These are phyloP conservation scores for Knoxdaviesia capensis DNA, from an alignment of 2,329 filamentous ascomycete species.

Conservation along the genomic window DNA sequence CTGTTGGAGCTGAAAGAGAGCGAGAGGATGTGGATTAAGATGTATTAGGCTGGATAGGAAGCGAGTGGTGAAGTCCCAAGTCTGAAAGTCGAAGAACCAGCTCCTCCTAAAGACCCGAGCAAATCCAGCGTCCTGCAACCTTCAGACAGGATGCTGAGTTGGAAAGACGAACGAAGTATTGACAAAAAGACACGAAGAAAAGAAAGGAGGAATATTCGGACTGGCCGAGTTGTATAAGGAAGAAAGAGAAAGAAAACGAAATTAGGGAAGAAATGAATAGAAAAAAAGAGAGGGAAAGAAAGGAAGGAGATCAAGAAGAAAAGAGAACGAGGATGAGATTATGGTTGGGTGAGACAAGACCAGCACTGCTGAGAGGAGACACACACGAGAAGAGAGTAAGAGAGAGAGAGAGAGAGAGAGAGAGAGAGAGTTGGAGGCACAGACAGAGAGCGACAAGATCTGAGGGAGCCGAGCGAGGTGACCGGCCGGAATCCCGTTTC, in stretches of 20 bases:
- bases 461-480: too few species aligned
- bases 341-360: too few species aligned
- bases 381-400: too few species aligned
- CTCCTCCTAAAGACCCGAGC: neutral
- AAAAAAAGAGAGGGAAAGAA: slow-evolving; percentile 1
- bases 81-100: neutral
- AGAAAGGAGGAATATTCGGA: neutral
- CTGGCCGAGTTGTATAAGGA: neutral
- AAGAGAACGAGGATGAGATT: slow-evolving; percentile 1
- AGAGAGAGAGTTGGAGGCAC: too few species aligned
- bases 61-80: neutral
- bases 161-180: neutral
- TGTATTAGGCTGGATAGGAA: neutral
- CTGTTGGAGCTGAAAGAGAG: too few species aligned
- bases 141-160: neutral
- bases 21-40: too few species aligned
- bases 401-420: too few species aligned
- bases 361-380: too few species aligned
- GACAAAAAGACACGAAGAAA: neutral
- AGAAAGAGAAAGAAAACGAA: neutral
- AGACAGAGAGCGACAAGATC: too few species aligned
- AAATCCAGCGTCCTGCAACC: neutral
- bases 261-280: neutral
- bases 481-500: too few species aligned
- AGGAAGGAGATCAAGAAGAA: neutral